Base-by-base conservation (phyloP, 768 basidiomycete genomes). In the Lyophyllum shimeji region DNA sequence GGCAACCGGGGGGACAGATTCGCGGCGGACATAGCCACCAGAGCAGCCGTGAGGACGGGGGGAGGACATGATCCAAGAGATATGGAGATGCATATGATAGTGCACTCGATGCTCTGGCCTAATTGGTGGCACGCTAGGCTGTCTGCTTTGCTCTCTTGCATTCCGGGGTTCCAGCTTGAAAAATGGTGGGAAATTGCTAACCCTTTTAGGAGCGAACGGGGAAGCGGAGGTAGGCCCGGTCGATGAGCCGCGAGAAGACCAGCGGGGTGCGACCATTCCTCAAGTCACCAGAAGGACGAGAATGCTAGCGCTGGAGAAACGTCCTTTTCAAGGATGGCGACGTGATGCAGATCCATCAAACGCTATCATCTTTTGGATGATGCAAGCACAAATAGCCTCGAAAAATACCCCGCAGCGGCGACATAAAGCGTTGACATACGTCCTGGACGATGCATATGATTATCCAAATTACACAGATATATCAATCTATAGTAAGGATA, bases 391-490 rank as follows among this genome's bases (percentile, higher is more conserved):
- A 40, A 40, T n/a, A 18, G 39, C 11, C 37, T n/a, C 15, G 34
- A 37, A 29, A 29, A 29, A 5, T 9, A 29, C 5, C n/a, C n/a
- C n/a, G n/a, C n/a, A n/a, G n/a, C 9, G 29, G 4, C 29, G 9
- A 29, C 29, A 29, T 29, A 40, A 17, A 9, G 39, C 3, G n/a
- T n/a, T 6, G 12, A 37, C 39, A 18, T 40, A 40, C 18, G 13
- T 23, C 21, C n/a, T 7, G 25, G 8, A 25, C 25, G 17, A 34
- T 31, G n/a, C n/a, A n/a, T n/a, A n/a, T n/a, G 33, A 57, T 57
- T 43, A 47, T 34, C 23, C 29, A 44, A 50, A 60, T 53, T 60
- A 60, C 59, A 52, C 11, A 12, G 27, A 29, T 47, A 44, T 20
- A 55, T 45, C 44, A 18, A 23, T 24, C 29, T 51, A 54, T 27